Evolutionary conservation across 2,329 filamentous ascomycete species (phyloP).

Genomic region (Blastomyces silverae): DNA sequence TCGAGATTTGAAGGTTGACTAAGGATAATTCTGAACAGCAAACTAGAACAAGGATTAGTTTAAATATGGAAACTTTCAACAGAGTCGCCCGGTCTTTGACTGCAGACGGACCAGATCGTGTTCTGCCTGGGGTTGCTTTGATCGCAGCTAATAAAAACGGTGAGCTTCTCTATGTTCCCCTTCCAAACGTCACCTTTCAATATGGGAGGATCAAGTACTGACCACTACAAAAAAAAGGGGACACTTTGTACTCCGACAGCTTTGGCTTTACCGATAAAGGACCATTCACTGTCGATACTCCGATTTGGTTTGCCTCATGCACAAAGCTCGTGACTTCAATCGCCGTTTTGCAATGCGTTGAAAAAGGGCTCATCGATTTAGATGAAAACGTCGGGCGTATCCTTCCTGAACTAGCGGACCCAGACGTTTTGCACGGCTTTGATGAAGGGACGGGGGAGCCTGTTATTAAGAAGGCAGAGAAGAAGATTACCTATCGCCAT

Average conservation of each 20-base stretch:
- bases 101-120: constrained; percentile 2
- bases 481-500: constrained; percentile 14
- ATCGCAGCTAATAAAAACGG: constrained; percentile 12
- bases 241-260: constrained; percentile 9
- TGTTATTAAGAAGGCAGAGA: constrained; percentile 13
- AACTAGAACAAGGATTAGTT: background rate
- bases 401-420: constrained; percentile 43
- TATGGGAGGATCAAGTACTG: background rate
- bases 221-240: constrained; percentile 9
- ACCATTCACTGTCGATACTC: constrained; percentile 6
- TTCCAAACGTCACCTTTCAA: background rate
- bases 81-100: constrained; percentile 3
- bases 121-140: constrained; percentile 10
- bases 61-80: constrained; percentile 23
- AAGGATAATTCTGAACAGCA: background rate
- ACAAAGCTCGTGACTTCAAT: constrained; percentile 46
- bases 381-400: constrained; percentile 40
- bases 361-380: constrained; percentile 44
- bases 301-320: constrained; percentile 22
- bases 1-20: background rate
- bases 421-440: constrained; percentile 45
- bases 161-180: background rate
- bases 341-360: constrained; percentile 48
- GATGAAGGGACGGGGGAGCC: constrained; percentile 26
- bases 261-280: constrained; percentile 9